Conservation (phyloP, 2,329 filamentous ascomycete species). For the Ophiostoma montium region DNA sequence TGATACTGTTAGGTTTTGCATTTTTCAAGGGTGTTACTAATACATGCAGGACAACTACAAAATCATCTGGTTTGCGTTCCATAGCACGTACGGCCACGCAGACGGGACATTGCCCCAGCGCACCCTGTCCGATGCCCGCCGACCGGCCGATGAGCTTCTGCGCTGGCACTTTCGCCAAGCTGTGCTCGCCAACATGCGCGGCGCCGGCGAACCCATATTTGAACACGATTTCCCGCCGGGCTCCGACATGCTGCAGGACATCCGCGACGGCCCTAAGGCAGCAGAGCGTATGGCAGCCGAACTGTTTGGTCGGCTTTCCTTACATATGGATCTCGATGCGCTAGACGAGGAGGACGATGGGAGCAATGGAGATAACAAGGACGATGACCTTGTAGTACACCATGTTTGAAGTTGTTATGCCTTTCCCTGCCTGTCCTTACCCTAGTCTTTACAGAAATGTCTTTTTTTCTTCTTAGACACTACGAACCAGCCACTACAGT, state of each 20-base stretch:
- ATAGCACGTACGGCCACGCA: neutral
- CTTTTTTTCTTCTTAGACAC: too few relatives aligned
- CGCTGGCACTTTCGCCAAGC: neutral
- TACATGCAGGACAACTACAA: neutral
- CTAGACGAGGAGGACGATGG: neutral
- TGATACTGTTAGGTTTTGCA: too few relatives aligned
- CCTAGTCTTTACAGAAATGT: too few relatives aligned
- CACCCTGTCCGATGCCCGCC: neutral
- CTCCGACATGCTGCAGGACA: constrained; percentile 16
- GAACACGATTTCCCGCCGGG: neutral
- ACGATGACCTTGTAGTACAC: too few relatives aligned
- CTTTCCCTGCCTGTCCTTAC: too few relatives aligned
- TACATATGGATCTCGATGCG: neutral
- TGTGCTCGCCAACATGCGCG: neutral
- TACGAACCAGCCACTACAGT: neutral
- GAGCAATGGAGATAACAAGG: too few relatives aligned
- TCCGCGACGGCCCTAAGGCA: constrained; percentile 10
- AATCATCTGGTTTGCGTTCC: neutral
- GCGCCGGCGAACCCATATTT: neutral
- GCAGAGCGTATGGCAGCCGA: constrained; percentile 4
- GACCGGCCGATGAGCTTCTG: neutral
- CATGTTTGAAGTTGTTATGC: too few relatives aligned
- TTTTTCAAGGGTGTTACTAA: too few relatives aligned
- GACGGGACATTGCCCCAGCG: neutral
- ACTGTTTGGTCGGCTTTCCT: constrained; percentile 1